These are phyloP conservation scores for Metschnikowia peoriensis DNA, from an alignment of 805 yeast species.

Conservation along the genomic window DNA sequence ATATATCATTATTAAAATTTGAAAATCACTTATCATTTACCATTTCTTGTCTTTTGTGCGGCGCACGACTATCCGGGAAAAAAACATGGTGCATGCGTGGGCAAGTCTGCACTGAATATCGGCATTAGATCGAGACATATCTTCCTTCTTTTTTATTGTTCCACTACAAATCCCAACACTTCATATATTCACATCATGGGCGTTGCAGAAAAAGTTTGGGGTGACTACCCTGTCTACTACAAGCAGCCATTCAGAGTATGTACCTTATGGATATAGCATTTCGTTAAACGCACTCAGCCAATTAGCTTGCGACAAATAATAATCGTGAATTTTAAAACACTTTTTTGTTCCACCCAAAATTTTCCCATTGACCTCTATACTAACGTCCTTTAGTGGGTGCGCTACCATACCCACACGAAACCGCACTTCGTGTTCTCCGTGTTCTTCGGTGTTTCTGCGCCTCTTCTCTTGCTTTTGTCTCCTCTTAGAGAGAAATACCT, in stretches of 20 bases:
- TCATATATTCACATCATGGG: constrained; percentile 11
- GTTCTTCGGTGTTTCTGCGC: constrained; percentile 64
- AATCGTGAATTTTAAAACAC: background rate
- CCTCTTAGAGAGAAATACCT: constrained; percentile 69
- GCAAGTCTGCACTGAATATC: background rate
- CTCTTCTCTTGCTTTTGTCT: constrained; percentile 58
- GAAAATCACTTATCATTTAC: background rate
- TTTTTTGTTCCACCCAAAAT: too few species aligned
- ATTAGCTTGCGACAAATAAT: background rate
- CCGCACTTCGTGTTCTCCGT: constrained; percentile 72
- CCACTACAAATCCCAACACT: background rate
- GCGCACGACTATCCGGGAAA: constrained; percentile 13
- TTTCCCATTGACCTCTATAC: background rate
- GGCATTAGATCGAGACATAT: background rate
- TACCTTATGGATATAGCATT: constrained; percentile 11
- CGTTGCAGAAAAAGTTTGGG: constrained; percentile 41
- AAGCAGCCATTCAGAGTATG: constrained; percentile 64
- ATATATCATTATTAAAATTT: too few species aligned
- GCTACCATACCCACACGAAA: constrained; percentile 72
- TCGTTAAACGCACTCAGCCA: background rate
- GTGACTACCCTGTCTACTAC: constrained; percentile 55
- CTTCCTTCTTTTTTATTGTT: background rate
- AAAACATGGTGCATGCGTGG: background rate
- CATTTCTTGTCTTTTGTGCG: background rate
- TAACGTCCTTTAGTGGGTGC: constrained; percentile 51